These are phyloP conservation scores for Cyclotella choctawhatcheeana DNA, from an alignment of 108 stramenopile genomes.

Conservation along the genomic window DNA sequence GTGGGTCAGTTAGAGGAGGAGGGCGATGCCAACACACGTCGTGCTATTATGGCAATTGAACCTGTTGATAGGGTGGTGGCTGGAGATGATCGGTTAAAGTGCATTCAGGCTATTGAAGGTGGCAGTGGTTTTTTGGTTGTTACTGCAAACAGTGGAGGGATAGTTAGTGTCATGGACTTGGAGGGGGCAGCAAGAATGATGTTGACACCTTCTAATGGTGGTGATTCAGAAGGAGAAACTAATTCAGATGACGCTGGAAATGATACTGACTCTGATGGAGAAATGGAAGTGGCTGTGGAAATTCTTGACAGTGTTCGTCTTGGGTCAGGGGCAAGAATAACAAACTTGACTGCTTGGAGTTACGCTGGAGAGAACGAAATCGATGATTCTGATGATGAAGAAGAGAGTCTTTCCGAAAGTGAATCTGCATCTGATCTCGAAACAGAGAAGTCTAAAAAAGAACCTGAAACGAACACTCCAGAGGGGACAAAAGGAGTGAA, in stretches of 20 bases:
- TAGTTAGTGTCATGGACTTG: constrained; percentile 85
- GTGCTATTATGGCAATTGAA: constrained; percentile 91
- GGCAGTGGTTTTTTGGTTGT: constrained; percentile 75
- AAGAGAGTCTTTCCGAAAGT: constrained; percentile 11
- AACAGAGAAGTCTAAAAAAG: background rate
- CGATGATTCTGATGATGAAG: constrained; percentile 3
- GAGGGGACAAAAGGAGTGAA: constrained; percentile 19
- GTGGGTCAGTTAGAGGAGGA: constrained; percentile 54
- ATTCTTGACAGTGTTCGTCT: constrained; percentile 79
- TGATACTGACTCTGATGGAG: constrained; percentile 52
- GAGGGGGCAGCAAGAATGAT: constrained; percentile 86
- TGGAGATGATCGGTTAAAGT: constrained; percentile 88
- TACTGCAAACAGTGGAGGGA: constrained; percentile 85
- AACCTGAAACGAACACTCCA: constrained; percentile 28
- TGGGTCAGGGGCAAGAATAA: constrained; percentile 88
- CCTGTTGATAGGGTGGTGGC: constrained; percentile 80
- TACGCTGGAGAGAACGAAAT: constrained; percentile 23
- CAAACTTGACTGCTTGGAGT: constrained; percentile 79
- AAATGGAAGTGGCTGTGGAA: constrained; percentile 75
- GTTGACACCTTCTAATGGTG: constrained; percentile 37
- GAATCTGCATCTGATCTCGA: constrained; percentile 22
- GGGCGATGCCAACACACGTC: constrained; percentile 57
- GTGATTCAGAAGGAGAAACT: constrained; percentile 34
- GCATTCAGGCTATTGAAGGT: constrained; percentile 64
- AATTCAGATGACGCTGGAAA: constrained; percentile 29